Evolutionary conservation across 2,329 filamentous ascomycete genomes (phyloP).

Genomic region (Pleurostoma richardsiae): DNA sequence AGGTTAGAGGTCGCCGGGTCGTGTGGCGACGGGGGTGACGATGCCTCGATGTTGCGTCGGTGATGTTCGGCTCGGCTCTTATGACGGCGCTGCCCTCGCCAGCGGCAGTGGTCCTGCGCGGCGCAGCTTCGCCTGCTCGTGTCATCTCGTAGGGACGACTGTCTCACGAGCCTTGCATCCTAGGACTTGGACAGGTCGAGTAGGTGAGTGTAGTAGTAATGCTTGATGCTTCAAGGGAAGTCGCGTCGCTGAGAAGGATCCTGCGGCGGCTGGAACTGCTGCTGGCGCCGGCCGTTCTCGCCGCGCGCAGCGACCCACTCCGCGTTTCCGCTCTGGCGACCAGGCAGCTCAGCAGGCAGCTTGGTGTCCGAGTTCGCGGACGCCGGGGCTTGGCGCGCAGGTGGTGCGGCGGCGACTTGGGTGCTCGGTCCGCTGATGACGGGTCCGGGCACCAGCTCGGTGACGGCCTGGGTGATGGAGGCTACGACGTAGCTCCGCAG

Average conservation of each 20-base stretch:
- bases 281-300: slow-evolving; percentile 21
- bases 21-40: no score
- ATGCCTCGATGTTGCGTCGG: no score
- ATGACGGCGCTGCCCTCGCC: no score
- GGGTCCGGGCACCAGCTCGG: slow-evolving; percentile 55
- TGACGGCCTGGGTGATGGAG: slow-evolving; percentile 68
- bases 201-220: no score
- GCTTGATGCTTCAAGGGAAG: slow-evolving; percentile 4
- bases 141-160: no score
- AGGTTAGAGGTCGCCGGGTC: no score
- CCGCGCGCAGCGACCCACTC: slow-evolving; percentile 29
- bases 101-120: no score
- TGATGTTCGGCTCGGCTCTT: no score
- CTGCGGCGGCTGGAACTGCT: slow-evolving; percentile 11
- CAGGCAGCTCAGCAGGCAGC: slow-evolving; percentile 55
- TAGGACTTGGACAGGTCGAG: no score
- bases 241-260: slow-evolving; percentile 13
- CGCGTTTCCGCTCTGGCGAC: slow-evolving; percentile 27
- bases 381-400: slow-evolving; percentile 11
- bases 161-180: no score
- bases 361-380: slow-evolving; percentile 48
- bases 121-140: no score
- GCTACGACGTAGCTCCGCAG: slow-evolving; percentile 69
- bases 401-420: slow-evolving; percentile 18
- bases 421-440: slow-evolving; percentile 4